phyloP scores from a whole-genome alignment of 108 stramenopile genomes.

The Cyclostephanos tholiformis region DNA sequence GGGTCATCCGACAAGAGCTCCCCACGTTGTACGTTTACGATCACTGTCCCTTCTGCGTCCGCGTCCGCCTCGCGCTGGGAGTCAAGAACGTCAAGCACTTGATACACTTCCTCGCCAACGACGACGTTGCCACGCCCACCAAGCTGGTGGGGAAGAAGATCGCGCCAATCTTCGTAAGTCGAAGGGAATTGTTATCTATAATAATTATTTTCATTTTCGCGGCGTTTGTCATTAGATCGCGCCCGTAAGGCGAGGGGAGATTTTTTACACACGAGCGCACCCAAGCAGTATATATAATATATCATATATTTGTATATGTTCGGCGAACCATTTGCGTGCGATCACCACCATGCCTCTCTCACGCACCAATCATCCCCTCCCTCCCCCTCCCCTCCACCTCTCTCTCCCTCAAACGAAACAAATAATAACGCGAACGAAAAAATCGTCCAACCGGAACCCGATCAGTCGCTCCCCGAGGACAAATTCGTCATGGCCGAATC shows the following conservation, averaged over 20 bases:
- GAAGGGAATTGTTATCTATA: not conserved
- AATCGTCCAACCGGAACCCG: not conserved
- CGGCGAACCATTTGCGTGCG: not conserved
- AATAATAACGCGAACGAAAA: too few relatives aligned
- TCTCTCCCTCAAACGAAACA: not conserved
- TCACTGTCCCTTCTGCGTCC: slow-evolving; percentile 97
- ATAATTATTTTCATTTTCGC: not conserved
- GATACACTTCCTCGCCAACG: slow-evolving; percentile 89
- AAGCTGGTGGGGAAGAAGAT: slow-evolving; percentile 94
- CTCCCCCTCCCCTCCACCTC: not conserved
- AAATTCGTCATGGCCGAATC: slow-evolving; percentile 91
- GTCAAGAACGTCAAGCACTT: slow-evolving; percentile 92
- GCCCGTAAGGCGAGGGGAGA: too few relatives aligned
- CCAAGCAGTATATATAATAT: too few relatives aligned
- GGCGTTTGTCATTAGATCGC: too few relatives aligned
- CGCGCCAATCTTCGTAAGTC: slow-evolving; percentile 93
- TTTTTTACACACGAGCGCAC: too few relatives aligned
- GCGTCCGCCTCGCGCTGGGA: slow-evolving; percentile 92
- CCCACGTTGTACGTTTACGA: slow-evolving; percentile 94
- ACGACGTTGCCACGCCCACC: slow-evolving; percentile 91
- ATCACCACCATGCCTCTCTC: not conserved
- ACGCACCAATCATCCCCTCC: not conserved
- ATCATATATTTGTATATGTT: not conserved
- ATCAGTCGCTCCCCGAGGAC: slow-evolving; percentile 69
- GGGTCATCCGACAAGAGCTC: slow-evolving; percentile 55